Percentiles rank a stretch among this genome's conserved stretches.
phyloP scores from a whole-genome alignment of 345 rosid species.

The Pistacia vera region DNA sequence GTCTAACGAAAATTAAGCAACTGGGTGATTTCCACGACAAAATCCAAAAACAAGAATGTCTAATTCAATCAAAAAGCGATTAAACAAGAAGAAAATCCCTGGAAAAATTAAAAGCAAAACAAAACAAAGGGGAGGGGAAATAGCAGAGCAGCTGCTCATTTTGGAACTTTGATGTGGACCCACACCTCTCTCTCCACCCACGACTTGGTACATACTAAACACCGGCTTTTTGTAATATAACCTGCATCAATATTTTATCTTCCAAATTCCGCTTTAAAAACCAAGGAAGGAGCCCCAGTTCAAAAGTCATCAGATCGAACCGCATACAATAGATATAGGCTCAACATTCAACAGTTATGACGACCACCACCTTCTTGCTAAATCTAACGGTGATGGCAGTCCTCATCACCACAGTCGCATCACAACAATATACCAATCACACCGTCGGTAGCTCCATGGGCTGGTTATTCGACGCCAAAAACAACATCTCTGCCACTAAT shows the following conservation, averaged over 20 bases:
- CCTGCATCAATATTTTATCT: neutral
- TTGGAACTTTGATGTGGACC: neutral
- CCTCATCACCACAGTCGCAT: slow-evolving; percentile 34
- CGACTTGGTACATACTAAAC: neutral
- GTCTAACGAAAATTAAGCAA: too few species aligned
- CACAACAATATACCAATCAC: slow-evolving; percentile 47
- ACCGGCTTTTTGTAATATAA: neutral
- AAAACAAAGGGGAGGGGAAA: too few species aligned
- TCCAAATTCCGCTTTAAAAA: neutral
- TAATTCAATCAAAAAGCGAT: too few species aligned
- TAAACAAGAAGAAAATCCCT: too few species aligned
- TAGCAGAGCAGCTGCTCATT: too few species aligned
- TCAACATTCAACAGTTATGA: slow-evolving; percentile 20
- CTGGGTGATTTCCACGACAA: too few species aligned
- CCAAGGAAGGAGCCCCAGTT: neutral
- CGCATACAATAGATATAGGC: neutral
- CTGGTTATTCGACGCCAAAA: slow-evolving; percentile 54
- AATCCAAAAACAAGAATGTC: too few species aligned
- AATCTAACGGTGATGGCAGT: slow-evolving; percentile 29
- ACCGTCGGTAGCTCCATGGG: slow-evolving; percentile 55
- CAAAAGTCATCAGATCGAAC: slow-evolving; percentile 11
- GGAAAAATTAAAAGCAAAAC: too few species aligned
- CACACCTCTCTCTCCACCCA: neutral
- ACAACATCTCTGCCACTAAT: slow-evolving; percentile 46
- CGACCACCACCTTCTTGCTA: slow-evolving; percentile 8